phyloP scores from a whole-genome alignment of 2,329 filamentous ascomycete species.

The Epichloe glyceriae region DNA sequence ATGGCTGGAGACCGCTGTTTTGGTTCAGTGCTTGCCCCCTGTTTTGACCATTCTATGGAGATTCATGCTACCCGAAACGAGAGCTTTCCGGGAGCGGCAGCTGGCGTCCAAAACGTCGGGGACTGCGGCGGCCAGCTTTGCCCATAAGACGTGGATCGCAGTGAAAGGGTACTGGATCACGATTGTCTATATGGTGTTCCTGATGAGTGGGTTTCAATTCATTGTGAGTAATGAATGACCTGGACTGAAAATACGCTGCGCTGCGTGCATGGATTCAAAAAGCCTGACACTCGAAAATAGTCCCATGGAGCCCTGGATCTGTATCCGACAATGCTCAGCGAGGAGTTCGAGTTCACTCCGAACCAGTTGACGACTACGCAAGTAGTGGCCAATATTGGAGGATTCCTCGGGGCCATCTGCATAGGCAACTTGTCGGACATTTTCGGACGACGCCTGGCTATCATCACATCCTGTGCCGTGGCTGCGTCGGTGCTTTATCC shows the following conservation, averaged over 20 bases:
- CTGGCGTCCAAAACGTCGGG: neutral
- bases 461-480: neutral
- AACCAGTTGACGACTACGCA: neutral
- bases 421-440: neutral
- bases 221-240: neutral
- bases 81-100: neutral
- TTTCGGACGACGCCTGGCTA: constrained; percentile 1
- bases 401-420: neutral
- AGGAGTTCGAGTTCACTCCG: neutral
- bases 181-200: neutral
- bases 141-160: neutral
- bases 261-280: neutral
- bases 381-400: constrained; percentile 2
- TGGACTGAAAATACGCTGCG: neutral
- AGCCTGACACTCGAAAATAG: neutral
- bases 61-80: neutral
- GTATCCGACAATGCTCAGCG: neutral
- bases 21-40: neutral
- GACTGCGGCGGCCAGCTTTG: neutral
- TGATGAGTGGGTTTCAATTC: neutral
- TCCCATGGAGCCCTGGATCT: neutral
- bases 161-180: neutral
- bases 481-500: neutral
- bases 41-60: neutral
- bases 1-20: neutral